phyloP scores from a whole-genome alignment of 805 yeast genomes.

The Ogataea salicorniae region DNA sequence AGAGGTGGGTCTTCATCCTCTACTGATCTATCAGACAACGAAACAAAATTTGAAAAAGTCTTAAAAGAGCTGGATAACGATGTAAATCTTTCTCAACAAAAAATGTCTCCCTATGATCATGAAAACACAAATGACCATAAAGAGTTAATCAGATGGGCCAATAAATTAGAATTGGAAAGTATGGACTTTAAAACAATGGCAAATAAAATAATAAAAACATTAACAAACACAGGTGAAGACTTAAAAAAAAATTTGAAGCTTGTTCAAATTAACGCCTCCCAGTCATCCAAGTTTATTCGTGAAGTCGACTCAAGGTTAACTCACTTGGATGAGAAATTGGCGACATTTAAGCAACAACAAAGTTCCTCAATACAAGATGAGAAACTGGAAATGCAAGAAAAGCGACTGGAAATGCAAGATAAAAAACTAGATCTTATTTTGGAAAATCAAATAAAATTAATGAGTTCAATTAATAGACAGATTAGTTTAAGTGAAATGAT shows the following conservation, averaged over 20 bases:
- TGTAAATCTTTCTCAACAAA: not conserved
- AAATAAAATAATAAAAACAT: constrained; percentile 11
- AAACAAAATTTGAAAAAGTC: not conserved
- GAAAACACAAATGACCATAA: constrained; percentile 20
- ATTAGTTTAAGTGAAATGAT: not conserved
- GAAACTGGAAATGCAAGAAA: not conserved
- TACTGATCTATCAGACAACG: constrained; percentile 11
- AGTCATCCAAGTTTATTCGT: constrained; percentile 9
- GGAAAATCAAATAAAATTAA: constrained; percentile 9
- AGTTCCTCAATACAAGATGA: too few species aligned
- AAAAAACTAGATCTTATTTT: constrained; percentile 8
- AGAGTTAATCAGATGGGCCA: constrained; percentile 42
- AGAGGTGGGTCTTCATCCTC: constrained; percentile 1
- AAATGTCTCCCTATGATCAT: not conserved
- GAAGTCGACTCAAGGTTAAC: constrained; percentile 7
- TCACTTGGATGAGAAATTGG: not conserved
- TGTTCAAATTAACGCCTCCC: constrained; percentile 6
- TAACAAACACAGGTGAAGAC: constrained; percentile 9
- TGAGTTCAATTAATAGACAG: constrained; percentile 5
- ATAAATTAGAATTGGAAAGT: constrained; percentile 44
- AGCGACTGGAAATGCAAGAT: constrained; percentile 1
- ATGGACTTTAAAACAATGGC: constrained; percentile 35
- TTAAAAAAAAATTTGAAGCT: constrained; percentile 4
- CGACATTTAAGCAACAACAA: not conserved
- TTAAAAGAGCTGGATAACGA: not conserved